Conservation (phyloP, 257 asterid genomes). For the Scutellaria barbata region DNA sequence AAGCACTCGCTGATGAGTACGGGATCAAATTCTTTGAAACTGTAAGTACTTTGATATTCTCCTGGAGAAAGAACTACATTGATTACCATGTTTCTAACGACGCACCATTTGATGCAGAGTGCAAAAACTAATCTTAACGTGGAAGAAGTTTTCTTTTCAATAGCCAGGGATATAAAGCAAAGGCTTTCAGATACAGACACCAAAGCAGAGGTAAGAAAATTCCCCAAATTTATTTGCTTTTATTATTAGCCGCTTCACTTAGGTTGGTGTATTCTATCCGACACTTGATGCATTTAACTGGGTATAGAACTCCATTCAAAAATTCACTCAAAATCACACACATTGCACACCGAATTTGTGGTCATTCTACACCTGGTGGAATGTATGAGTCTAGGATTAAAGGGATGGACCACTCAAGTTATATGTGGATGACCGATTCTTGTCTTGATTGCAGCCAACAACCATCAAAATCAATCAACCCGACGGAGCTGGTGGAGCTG, state of each 20-base stretch:
- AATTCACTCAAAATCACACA: too few relatives aligned
- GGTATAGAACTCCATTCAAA: too few relatives aligned
- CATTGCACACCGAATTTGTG: too few relatives aligned
- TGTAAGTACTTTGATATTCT: conserved; percentile 47
- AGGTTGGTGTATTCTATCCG: too few relatives aligned
- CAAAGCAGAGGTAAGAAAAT: conserved; percentile 62
- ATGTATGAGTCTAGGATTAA: too few relatives aligned
- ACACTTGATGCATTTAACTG: too few relatives aligned
- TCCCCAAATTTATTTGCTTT: background rate
- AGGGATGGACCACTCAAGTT: background rate
- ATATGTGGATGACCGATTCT: background rate
- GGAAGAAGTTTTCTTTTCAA: conserved; percentile 90
- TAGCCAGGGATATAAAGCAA: conserved; percentile 84
- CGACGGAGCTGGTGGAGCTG: conserved; percentile 52
- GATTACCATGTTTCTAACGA: background rate
- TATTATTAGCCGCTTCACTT: background rate
- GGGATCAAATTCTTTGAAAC: conserved; percentile 84
- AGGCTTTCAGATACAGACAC: conserved; percentile 81
- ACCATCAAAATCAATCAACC: conserved; percentile 71
- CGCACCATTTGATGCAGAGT: conserved; percentile 56
- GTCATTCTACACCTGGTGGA: too few relatives aligned
- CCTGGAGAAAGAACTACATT: background rate
- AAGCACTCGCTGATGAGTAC: conserved; percentile 86
- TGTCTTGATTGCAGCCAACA: conserved; percentile 56
- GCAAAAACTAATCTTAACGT: conserved; percentile 86